Evolutionary conservation across 2,329 filamentous ascomycete genomes (phyloP).

Genomic region (Hypoxylon sp.): DNA sequence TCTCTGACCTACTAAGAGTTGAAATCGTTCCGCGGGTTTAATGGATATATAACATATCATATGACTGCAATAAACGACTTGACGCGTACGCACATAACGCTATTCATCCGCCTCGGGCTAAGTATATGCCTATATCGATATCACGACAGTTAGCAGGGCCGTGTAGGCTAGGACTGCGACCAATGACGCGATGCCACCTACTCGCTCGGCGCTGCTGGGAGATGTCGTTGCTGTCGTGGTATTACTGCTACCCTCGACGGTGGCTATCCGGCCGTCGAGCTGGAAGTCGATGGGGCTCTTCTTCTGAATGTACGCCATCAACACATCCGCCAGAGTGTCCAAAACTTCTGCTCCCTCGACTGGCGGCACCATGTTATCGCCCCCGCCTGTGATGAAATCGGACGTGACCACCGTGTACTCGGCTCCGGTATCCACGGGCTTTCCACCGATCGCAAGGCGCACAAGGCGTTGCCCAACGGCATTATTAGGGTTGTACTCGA

Average conservation of each 20-base stretch:
- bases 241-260: conserved; percentile 43
- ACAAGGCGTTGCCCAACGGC: conserved; percentile 64
- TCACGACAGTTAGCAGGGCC: neutral
- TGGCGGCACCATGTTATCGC: conserved; percentile 69
- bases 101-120: neutral
- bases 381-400: conserved; percentile 72
- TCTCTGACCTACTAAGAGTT: too few relatives aligned
- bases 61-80: too few relatives aligned
- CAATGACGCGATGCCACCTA: conserved; percentile 8
- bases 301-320: conserved; percentile 61
- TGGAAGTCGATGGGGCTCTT: conserved; percentile 63
- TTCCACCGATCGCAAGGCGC: conserved; percentile 62
- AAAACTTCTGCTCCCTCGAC: conserved; percentile 56
- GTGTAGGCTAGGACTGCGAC: conserved; percentile 2
- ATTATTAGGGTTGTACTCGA: conserved; percentile 68
- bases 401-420: conserved; percentile 71
- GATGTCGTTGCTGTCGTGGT: conserved; percentile 19
- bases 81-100: too few relatives aligned
- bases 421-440: conserved; percentile 59
- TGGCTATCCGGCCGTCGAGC: conserved; percentile 62
- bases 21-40: too few relatives aligned
- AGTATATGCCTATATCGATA: conserved; percentile 7
- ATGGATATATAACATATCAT: too few relatives aligned
- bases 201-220: conserved; percentile 8
- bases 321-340: conserved; percentile 64